Conservation (phyloP, 2,329 filamentous ascomycete genomes). For the Drechslerella dactyloides region DNA sequence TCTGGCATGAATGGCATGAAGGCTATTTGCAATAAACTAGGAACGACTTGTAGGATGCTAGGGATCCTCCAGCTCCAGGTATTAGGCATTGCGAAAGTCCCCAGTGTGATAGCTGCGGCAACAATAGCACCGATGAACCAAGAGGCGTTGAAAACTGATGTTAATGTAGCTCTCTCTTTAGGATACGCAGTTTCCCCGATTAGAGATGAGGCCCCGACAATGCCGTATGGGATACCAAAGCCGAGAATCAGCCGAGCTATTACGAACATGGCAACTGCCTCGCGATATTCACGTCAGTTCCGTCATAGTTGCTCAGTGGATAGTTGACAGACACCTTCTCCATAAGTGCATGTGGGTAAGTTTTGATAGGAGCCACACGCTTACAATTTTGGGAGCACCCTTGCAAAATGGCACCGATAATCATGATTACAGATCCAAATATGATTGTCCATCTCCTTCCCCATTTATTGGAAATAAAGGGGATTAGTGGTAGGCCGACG, state of each 20-base stretch:
- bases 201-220: conserved; percentile 66
- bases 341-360: neutral
- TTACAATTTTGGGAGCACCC: conserved; percentile 62
- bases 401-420: conserved; percentile 66
- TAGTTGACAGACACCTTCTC: neutral
- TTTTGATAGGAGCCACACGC: conserved; percentile 50
- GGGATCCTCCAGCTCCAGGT: conserved; percentile 60
- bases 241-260: conserved; percentile 67
- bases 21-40: conserved; percentile 53
- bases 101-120: conserved; percentile 63
- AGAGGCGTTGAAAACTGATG: conserved; percentile 68
- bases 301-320: neutral
- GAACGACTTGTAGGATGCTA: conserved; percentile 60
- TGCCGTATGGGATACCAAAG: conserved; percentile 67
- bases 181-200: conserved; percentile 69
- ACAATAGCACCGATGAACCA: conserved; percentile 65
- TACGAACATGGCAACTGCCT: conserved; percentile 66
- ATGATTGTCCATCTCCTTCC: conserved; percentile 67
- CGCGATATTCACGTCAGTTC: neutral
- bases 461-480: conserved; percentile 64
- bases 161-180: conserved; percentile 67
- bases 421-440: conserved; percentile 64
- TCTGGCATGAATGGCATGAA: conserved; percentile 54
- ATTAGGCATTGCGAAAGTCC: conserved; percentile 60
- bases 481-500: conserved; percentile 66